Conservation (phyloP, 1,284 basidiomycete species). For the Mycosarcoma mackinlayi region DNA sequence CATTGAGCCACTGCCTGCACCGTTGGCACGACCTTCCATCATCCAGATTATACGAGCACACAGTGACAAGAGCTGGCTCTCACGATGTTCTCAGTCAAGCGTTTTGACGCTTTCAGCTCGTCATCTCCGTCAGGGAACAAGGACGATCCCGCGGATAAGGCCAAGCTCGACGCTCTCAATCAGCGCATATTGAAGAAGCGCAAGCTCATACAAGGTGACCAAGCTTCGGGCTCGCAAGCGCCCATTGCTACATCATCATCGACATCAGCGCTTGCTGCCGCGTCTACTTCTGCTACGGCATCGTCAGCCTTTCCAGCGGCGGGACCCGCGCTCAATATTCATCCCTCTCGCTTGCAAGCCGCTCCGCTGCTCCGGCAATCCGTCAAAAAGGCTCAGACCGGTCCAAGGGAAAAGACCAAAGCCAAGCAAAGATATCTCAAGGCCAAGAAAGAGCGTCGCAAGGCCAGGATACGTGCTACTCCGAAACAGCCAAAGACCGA, state of each 20-base stretch:
- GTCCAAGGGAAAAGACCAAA: constrained; percentile 58
- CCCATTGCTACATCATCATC: not conserved
- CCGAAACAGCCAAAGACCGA: constrained; percentile 54
- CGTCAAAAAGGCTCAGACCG: constrained; percentile 38
- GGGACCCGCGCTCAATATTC: constrained; percentile 42
- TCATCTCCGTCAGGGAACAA: constrained; percentile 8
- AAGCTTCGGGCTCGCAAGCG: constrained; percentile 3
- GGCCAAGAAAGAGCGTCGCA: constrained; percentile 62
- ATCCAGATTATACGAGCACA: not conserved
- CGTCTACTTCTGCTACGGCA: constrained; percentile 12
- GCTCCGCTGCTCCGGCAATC: constrained; percentile 47
- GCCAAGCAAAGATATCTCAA: constrained; percentile 65
- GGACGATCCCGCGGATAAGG: constrained; percentile 12
- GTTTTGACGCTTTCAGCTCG: constrained; percentile 46
- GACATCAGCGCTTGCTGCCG: not conserved
- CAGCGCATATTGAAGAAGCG: constrained; percentile 48
- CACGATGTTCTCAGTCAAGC: constrained; percentile 53
- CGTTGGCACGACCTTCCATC: no score
- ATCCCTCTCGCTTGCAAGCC: constrained; percentile 53
- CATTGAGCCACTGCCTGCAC: no score
- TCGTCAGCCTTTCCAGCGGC: constrained; percentile 11
- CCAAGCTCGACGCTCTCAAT: constrained; percentile 55
- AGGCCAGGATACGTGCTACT: constrained; percentile 48
- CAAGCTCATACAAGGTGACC: constrained; percentile 19
- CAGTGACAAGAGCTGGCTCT: no score